Conservation (phyloP, 2,329 filamentous ascomycete species). For the Curvularia spicifera region DNA sequence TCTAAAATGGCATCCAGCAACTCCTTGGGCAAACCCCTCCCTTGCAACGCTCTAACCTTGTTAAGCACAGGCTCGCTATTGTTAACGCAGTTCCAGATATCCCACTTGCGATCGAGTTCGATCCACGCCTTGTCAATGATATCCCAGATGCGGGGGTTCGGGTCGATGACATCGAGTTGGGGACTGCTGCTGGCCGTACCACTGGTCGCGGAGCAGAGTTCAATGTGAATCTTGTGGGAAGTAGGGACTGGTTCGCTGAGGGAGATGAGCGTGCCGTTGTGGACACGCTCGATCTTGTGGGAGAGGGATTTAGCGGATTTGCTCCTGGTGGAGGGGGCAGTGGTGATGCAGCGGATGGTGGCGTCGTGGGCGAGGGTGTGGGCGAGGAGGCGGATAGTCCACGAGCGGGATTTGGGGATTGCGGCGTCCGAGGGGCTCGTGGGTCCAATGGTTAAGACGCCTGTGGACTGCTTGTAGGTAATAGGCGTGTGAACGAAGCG, state of each 20-base stretch:
- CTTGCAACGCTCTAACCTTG: constrained; percentile 40
- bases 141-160: constrained; percentile 36
- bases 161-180: constrained; percentile 45
- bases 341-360: constrained; percentile 38
- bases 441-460: constrained; percentile 46
- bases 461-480: constrained; percentile 47
- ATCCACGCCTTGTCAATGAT: constrained; percentile 41
- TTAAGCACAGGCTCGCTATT: constrained; percentile 36
- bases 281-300: constrained; percentile 21
- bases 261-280: constrained; percentile 39
- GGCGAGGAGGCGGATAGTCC: constrained; percentile 44
- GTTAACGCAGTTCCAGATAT: constrained; percentile 41
- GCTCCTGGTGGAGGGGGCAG: constrained; percentile 32
- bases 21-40: constrained; percentile 33
- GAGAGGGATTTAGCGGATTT: constrained; percentile 32
- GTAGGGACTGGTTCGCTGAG: constrained; percentile 30
- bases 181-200: constrained; percentile 17
- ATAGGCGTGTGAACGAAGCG: constrained; percentile 45
- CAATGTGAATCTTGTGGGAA: constrained; percentile 34
- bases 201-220: constrained; percentile 21
- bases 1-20: constrained; percentile 46
- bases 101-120: constrained; percentile 42
- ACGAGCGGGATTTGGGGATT: constrained; percentile 39
- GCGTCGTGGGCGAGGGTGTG: constrained; percentile 25
- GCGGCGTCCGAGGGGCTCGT: constrained; percentile 33